Evolutionary conservation across 1,139 yeast genomes (phyloP).

Genomic region (Scheffersomyces parashehatae): DNA sequence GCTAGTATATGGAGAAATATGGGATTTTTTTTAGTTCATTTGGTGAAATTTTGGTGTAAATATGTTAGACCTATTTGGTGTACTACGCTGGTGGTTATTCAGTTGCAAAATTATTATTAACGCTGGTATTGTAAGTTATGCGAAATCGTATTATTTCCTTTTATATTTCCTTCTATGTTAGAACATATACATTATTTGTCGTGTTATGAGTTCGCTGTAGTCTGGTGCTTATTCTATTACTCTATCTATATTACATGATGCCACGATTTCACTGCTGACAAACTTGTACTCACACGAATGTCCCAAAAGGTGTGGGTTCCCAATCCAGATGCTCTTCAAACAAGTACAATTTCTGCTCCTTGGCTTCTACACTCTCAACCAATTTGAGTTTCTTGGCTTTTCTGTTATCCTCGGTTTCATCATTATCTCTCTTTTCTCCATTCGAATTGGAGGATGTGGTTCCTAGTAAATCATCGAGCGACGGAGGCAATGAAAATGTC

Average conservation of each 20-base stretch:
- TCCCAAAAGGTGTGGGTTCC: constrained; percentile 51
- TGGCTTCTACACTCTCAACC: constrained; percentile 9
- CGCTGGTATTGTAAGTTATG: too few species aligned
- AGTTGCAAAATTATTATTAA: too few species aligned
- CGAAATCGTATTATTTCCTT: not conserved
- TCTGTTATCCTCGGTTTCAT: not conserved
- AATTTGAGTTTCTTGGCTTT: not conserved
- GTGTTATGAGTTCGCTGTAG: too few species aligned
- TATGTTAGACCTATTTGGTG: too few species aligned
- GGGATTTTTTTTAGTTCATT: too few species aligned
- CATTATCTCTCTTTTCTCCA: not conserved
- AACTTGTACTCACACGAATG: constrained; percentile 7
- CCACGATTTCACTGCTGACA: not conserved
- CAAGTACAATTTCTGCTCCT: constrained; percentile 12
- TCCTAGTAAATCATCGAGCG: constrained; percentile 6
- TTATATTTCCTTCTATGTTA: not conserved
- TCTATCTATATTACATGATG: not conserved
- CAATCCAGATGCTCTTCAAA: constrained; percentile 32
- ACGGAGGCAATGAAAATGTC: constrained; percentile 11
- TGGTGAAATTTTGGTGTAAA: too few species aligned
- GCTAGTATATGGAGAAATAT: too few species aligned
- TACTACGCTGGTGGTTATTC: not conserved
- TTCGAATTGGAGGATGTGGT: not conserved
- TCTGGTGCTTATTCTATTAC: not conserved
- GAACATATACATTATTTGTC: too few species aligned